Evolutionary conservation across 140 eudicot species (phyloP), one percentile per base, ranked within the genome.

Genomic region (Stevia rebaudiana): DNA sequence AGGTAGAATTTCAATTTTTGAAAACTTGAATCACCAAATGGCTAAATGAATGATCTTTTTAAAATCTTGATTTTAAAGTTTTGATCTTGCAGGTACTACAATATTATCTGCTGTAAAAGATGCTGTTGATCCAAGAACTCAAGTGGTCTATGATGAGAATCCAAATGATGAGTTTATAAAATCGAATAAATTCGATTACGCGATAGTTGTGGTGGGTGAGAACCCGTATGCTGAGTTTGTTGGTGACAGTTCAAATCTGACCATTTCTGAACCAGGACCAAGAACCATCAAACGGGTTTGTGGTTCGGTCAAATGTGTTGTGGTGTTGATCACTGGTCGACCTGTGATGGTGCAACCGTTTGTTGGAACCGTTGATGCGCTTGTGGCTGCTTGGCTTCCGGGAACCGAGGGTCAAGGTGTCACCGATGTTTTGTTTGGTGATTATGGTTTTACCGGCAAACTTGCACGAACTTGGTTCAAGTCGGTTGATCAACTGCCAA

Each of bases 311-410:
- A 78, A 72, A 58, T 78, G 82, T 71, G 82, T 75, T 11, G 80
- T 78, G 46, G 73, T 82, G 9, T 7, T 82, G 15, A 36, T 78
- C 54, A 53, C 74, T 4, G 82, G 84, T 1, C 22, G 88, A 19
- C 88, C 82, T 3, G 76, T 78, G n/a, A 75, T 82, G 56, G 30
- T 78, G 24, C 67, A 82, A 43, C 87, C 87, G 1, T 65, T 59
- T 67, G 56, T 78, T 11, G 19, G 54, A 5, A 33, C 22, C 5
- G 69, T 82, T 2, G 81, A 82, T 12, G 84, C 79, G 5, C 56
- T 82, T 58, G 84, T 79, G 10, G 82, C 79, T 30, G 88, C 81
- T 47, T 82, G 84, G 84, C 64, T 71, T 8, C 82, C 88, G 0
- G 84, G 84, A 35, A 61, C 76, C 0, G 84, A 74, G 63, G 87